A percentile compares a stretch with the other conserved stretches of the same genome.
phyloP scores from a whole-genome alignment of 805 yeast species.

The Metschnikowia proteae region DNA sequence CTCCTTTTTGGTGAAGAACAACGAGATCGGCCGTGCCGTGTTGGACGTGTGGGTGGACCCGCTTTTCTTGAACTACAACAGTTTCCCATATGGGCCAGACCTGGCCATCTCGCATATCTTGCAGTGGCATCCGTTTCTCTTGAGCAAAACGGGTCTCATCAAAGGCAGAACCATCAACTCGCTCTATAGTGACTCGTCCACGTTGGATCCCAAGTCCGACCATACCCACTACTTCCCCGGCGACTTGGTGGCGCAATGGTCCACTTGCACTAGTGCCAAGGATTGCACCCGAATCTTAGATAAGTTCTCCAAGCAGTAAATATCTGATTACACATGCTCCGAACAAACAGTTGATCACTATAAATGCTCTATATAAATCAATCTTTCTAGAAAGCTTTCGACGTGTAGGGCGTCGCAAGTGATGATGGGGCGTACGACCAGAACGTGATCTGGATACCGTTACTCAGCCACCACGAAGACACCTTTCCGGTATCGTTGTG shows the following conservation, averaged over 20 bases:
- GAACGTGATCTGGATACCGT: constrained; percentile 34
- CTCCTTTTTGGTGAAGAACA: constrained; percentile 70
- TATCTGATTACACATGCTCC: neutral
- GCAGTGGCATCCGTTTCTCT: constrained; percentile 89
- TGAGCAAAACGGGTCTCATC: constrained; percentile 70
- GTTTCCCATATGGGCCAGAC: constrained; percentile 56
- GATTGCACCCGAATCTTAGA: neutral
- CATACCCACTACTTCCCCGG: constrained; percentile 53
- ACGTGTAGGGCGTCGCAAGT: constrained; percentile 48
- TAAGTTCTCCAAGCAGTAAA: neutral
- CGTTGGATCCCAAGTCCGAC: constrained; percentile 28
- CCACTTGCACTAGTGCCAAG: constrained; percentile 43
- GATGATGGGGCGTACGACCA: constrained; percentile 53
- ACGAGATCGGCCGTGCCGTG: constrained; percentile 58
- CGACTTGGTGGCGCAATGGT: constrained; percentile 64
- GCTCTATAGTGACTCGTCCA: constrained; percentile 17
- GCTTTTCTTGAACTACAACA: constrained; percentile 61
- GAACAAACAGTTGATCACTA: neutral
- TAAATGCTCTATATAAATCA: neutral
- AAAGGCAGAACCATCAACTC: constrained; percentile 45
- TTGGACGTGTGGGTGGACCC: constrained; percentile 80
- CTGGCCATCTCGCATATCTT: constrained; percentile 80
- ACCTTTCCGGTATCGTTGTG: constrained; percentile 78
- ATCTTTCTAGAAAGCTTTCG: constrained; percentile 41
- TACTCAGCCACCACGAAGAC: constrained; percentile 20